Conservation (phyloP, 352 stramenopile species). For the Globisporangium yorkense region DNA sequence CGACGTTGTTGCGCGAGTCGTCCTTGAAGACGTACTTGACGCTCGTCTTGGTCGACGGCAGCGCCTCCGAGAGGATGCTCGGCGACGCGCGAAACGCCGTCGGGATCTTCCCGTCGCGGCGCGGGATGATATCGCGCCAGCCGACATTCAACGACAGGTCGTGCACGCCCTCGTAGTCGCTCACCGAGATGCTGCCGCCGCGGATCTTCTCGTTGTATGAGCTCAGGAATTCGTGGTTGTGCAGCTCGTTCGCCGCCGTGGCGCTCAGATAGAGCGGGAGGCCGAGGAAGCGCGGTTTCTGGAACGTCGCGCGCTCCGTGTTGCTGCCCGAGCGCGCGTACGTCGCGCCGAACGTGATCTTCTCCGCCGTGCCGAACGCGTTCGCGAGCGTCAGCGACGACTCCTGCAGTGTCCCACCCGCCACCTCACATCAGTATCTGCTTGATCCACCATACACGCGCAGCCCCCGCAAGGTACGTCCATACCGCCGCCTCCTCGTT, state of each 20-base stretch:
- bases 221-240: constrained; percentile 83
- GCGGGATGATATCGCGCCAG: constrained; percentile 85
- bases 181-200: constrained; percentile 78
- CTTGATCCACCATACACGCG: background rate
- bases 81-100: constrained; percentile 87
- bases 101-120: constrained; percentile 76
- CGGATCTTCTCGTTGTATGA: constrained; percentile 88
- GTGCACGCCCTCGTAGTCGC: constrained; percentile 81
- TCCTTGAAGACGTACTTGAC: constrained; percentile 92
- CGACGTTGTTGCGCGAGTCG: constrained; percentile 82
- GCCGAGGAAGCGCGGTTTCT: constrained; percentile 84
- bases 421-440: background rate
- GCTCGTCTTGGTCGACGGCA: constrained; percentile 90
- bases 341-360: constrained; percentile 71
- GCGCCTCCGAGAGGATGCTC: constrained; percentile 86
- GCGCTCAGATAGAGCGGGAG: constrained; percentile 75
- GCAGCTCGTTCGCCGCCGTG: constrained; percentile 71
- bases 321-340: constrained; percentile 85
- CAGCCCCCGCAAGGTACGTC: background rate
- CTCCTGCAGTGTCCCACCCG: constrained; percentile 26
- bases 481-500: constrained; percentile 77
- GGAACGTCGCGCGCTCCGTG: constrained; percentile 76
- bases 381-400: constrained; percentile 83
- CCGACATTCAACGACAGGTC: constrained; percentile 81
- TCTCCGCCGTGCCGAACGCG: constrained; percentile 78